phyloP scores from a whole-genome alignment of 805 yeast genomes.

The Metschnikowia cubensis region DNA sequence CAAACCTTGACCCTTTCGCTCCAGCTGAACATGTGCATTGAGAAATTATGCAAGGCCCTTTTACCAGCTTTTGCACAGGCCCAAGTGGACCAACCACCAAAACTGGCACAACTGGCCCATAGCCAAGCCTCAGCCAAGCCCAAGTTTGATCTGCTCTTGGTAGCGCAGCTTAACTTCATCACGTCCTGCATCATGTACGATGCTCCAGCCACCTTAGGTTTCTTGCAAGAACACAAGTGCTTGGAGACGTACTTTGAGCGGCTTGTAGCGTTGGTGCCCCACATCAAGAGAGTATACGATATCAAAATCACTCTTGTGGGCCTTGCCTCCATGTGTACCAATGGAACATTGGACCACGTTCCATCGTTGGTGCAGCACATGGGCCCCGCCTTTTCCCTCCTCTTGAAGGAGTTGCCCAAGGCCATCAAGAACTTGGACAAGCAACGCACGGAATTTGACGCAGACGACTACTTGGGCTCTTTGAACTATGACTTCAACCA shows the following conservation, averaged over 20 bases:
- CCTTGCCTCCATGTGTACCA: constrained; percentile 19
- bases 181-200: constrained; percentile 62
- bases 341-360: constrained; percentile 20
- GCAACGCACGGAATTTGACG: constrained; percentile 51
- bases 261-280: constrained; percentile 62
- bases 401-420: constrained; percentile 61
- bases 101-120: too few species aligned
- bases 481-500: constrained; percentile 7
- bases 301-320: constrained; percentile 73
- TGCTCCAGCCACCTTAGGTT: constrained; percentile 47
- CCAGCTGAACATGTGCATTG: constrained; percentile 46
- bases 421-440: constrained; percentile 67
- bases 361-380: constrained; percentile 34
- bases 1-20: constrained; percentile 61
- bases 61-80: constrained; percentile 31
- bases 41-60: constrained; percentile 42
- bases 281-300: constrained; percentile 70
- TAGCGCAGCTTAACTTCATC: constrained; percentile 57
- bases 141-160: constrained; percentile 37
- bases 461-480: constrained; percentile 20
- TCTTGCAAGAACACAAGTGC: constrained; percentile 44
- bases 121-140: too few species aligned
- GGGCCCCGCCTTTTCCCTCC: constrained; percentile 46
- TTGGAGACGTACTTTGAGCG: constrained; percentile 44
- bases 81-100: constrained; percentile 19